Percentiles rank a stretch among this genome's conserved stretches.
Evolutionary conservation across 2,329 filamentous ascomycete species (phyloP).

Genomic region (Exutisphaerella laricina): DNA sequence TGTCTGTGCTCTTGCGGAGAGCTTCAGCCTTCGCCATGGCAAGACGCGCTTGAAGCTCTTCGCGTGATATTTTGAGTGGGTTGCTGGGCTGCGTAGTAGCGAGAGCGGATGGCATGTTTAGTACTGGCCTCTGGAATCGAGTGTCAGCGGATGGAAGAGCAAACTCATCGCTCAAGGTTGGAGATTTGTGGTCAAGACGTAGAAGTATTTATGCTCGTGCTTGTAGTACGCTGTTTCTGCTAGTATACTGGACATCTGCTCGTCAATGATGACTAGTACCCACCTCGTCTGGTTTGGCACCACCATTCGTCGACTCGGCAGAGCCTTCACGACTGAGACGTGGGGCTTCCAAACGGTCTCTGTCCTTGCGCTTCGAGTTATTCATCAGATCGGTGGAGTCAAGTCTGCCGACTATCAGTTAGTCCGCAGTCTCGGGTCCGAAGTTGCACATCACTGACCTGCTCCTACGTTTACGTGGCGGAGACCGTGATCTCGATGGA

Average conservation of each 20-base stretch:
- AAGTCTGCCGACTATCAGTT: neutral
- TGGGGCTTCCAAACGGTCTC: conserved; percentile 7
- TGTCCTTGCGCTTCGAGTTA: conserved; percentile 11
- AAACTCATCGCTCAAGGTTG: too few species aligned
- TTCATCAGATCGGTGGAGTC: conserved; percentile 19
- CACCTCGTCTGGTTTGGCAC: conserved; percentile 4
- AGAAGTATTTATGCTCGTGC: neutral
- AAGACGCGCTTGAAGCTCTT: conserved; percentile 4
- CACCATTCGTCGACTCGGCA: neutral
- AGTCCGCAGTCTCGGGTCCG: neutral
- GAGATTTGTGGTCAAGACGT: too few species aligned
- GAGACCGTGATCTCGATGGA: conserved; percentile 16
- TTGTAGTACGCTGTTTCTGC: conserved; percentile 1
- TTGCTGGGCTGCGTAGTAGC: neutral
- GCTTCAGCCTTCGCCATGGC: conserved; percentile 4
- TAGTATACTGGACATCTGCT: neutral
- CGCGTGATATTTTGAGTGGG: neutral
- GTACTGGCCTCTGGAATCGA: neutral
- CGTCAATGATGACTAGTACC: neutral
- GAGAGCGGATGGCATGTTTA: neutral
- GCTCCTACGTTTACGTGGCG: conserved; percentile 24
- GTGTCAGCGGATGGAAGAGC: neutral
- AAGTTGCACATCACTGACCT: neutral
- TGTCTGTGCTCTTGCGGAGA: too few species aligned
- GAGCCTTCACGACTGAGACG: conserved; percentile 19